Conservation (phyloP, 768 basidiomycete species). For the Boletus eberwhitei region DNA sequence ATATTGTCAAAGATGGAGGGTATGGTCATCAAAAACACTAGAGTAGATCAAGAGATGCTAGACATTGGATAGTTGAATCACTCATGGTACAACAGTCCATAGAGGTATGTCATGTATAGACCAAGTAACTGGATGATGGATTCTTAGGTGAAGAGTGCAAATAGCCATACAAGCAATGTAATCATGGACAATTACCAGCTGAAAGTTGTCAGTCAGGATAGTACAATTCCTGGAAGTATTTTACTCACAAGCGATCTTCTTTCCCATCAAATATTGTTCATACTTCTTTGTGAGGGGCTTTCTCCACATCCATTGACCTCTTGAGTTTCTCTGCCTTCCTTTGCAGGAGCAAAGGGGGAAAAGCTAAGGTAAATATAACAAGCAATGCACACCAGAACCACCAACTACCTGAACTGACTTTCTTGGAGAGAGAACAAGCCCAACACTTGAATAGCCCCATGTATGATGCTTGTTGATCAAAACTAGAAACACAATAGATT, state of each 20-base stretch:
- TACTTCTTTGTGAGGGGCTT: constrained; percentile 36
- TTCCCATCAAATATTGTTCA: constrained; percentile 45
- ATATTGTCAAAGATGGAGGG: too few species aligned
- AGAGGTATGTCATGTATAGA: constrained; percentile 67
- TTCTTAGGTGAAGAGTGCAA: constrained; percentile 56
- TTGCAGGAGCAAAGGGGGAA: constrained; percentile 36
- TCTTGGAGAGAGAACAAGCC: constrained; percentile 61
- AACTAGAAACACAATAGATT: constrained; percentile 38
- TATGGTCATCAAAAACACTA: constrained; percentile 68
- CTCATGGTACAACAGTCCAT: constrained; percentile 58
- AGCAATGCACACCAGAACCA: constrained; percentile 7
- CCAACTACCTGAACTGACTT: constrained; percentile 40
- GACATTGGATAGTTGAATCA: not conserved
- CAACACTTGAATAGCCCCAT: constrained; percentile 48
- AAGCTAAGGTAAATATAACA: constrained; percentile 21
- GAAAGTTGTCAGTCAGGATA: not conserved
- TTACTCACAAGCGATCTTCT: constrained; percentile 43
- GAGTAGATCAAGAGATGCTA: not conserved
- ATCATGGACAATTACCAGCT: constrained; percentile 54
- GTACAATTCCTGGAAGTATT: not conserved
- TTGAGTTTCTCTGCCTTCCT: constrained; percentile 49
- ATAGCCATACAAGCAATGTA: constrained; percentile 62
- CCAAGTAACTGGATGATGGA: constrained; percentile 68
- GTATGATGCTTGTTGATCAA: constrained; percentile 62
- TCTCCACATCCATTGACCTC: constrained; percentile 47